phyloP scores from a whole-genome alignment of 225 moss, liverwort and hornwort species.

The Thuidium tamariscinum region DNA sequence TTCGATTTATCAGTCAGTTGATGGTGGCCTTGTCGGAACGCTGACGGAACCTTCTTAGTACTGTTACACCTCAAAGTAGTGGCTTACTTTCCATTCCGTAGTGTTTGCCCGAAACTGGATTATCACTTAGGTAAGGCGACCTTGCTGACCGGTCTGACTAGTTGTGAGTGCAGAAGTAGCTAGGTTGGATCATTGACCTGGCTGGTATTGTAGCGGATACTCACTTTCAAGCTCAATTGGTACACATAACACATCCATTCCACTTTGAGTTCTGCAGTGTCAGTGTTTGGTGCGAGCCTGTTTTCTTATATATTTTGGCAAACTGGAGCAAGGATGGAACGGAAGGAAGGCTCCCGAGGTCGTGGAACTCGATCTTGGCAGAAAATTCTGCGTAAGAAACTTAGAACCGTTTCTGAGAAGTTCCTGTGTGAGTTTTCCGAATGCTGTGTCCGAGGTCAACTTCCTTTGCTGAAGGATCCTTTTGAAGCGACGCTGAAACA shows the following conservation, averaged over 20 bases:
- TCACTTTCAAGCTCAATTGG: not conserved
- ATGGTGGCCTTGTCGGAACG: not conserved
- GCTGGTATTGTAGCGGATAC: not conserved
- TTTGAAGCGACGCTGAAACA: not conserved
- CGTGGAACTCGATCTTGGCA: not conserved
- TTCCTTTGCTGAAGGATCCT: not conserved
- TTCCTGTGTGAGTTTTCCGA: not conserved
- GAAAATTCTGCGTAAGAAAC: not conserved
- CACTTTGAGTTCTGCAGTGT: constrained; percentile 5
- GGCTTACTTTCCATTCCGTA: not conserved
- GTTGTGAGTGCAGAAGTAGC: not conserved
- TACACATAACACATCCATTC: not conserved
- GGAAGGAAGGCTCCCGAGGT: not conserved
- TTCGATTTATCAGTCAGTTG: not conserved
- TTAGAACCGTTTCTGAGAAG: not conserved
- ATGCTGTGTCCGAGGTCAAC: not conserved
- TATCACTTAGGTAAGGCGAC: not conserved
- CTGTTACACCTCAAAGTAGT: not conserved
- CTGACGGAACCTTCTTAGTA: not conserved
- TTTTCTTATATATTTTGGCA: not conserved
- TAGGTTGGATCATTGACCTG: not conserved
- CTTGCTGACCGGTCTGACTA: not conserved
- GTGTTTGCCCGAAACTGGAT: not conserved
- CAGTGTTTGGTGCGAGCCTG: not conserved
- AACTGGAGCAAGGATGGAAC: not conserved